These are phyloP conservation scores for Exophiala phaeomuriformis DNA, from an alignment of 2,329 filamentous ascomycete genomes.

Conservation along the genomic window DNA sequence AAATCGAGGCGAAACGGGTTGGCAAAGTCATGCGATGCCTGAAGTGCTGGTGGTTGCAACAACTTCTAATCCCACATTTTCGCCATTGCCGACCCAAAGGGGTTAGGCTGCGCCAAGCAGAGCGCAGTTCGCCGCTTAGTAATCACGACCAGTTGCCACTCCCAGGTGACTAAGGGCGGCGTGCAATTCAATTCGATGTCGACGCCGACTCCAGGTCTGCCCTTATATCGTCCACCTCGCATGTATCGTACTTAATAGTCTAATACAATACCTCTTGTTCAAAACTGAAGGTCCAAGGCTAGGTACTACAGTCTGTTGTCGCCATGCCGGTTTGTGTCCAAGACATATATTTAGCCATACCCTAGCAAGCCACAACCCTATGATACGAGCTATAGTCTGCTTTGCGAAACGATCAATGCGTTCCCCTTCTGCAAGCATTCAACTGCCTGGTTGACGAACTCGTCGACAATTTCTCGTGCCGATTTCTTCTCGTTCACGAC, in stretches of 20 bases:
- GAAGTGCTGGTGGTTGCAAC: background rate
- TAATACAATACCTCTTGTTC: no score
- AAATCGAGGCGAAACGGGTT: background rate
- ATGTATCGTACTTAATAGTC: no score
- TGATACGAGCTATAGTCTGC: constrained; percentile 53
- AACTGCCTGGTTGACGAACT: constrained; percentile 79
- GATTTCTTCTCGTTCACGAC: constrained; percentile 88
- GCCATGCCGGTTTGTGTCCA: no score
- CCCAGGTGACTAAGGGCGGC: no score
- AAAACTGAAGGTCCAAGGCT: no score
- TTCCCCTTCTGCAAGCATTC: constrained; percentile 61
- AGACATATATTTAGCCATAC: background rate
- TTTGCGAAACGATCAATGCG: constrained; percentile 48
- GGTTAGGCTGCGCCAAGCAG: constrained; percentile 5
- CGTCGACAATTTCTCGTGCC: constrained; percentile 87
- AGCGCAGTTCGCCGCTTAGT: background rate
- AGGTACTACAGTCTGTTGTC: no score
- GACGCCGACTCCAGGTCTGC: no score
- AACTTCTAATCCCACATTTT: constrained; percentile 5
- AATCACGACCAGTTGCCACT: background rate
- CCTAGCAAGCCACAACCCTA: background rate
- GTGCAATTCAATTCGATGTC: no score
- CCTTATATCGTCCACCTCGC: no score
- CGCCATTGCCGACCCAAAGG: background rate
- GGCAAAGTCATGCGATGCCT: constrained; percentile 3